Evolutionary conservation across 169 alveolate genomes (phyloP).

Genomic region (Eimeria maxima): DNA sequence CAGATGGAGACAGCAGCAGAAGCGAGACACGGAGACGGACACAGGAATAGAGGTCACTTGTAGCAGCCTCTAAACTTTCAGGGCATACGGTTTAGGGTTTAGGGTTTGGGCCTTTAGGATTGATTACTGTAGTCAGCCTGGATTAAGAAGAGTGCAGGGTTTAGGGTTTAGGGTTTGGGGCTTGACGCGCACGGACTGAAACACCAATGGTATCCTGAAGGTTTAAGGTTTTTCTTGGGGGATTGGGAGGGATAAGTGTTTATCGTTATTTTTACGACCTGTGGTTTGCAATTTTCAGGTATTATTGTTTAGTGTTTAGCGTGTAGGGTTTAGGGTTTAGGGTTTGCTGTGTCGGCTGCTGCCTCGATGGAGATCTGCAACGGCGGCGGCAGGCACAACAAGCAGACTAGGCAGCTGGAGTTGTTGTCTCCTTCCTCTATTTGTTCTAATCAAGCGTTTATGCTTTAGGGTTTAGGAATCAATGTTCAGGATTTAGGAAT

Average conservation of each 20-base stretch:
- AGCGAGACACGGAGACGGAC: no score
- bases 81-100: slow-evolving; percentile 20
- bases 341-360: neutral
- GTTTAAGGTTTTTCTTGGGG: neutral
- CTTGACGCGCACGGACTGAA: neutral
- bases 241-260: neutral
- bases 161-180: slow-evolving; percentile 5
- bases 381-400: neutral
- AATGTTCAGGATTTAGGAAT: neutral
- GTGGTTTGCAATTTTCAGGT: neutral
- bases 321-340: neutral
- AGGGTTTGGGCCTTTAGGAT: neutral
- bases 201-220: neutral
- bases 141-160: no score
- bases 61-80: neutral
- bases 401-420: neutral
- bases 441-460: neutral
- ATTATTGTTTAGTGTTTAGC: neutral
- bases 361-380: neutral
- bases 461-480: neutral
- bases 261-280: neutral
- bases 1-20: no score
- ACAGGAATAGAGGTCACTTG: no score
- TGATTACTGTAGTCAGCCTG: no score
- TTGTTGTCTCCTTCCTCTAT: neutral